A percentile compares a stretch with the other conserved stretches of the same genome.
Evolutionary conservation across 345 rosid species (phyloP).

Genomic region (Clausena lansium): DNA sequence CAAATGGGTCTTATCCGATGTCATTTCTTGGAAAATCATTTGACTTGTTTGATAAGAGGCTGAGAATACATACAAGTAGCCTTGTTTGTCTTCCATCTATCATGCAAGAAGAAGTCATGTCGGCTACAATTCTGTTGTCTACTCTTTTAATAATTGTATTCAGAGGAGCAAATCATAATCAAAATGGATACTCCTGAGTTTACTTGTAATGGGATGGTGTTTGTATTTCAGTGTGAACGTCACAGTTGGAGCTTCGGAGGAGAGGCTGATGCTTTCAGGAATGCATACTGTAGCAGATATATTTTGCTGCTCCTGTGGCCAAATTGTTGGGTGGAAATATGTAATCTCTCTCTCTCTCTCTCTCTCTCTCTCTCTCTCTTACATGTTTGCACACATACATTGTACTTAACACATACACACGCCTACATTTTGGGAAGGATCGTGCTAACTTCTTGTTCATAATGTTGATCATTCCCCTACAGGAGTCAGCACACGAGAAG

Average conservation of each 20-base stretch:
- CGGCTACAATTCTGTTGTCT: background rate
- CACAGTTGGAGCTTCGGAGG: slow-evolving; percentile 60
- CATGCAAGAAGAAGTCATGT: background rate
- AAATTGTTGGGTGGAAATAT: slow-evolving; percentile 93
- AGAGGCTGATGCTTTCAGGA: slow-evolving; percentile 79
- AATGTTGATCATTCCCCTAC: slow-evolving; percentile 12
- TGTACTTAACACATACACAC: background rate
- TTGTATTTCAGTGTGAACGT: slow-evolving; percentile 65
- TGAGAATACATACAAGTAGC: background rate
- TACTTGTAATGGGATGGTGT: background rate
- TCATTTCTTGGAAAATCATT: background rate
- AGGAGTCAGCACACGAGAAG: slow-evolving; percentile 76
- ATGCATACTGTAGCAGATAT: slow-evolving; percentile 81
- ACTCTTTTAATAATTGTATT: background rate
- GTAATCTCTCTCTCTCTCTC: slow-evolving; percentile 32
- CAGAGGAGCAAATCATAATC: background rate
- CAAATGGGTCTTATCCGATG: background rate
- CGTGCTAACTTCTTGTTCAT: background rate
- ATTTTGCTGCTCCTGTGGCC: slow-evolving; percentile 90
- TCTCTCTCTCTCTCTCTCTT: background rate
- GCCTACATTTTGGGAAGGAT: background rate
- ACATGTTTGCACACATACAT: background rate
- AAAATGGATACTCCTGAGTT: background rate
- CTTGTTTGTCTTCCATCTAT: background rate
- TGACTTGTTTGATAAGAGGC: background rate